phyloP scores from a whole-genome alignment of 1,284 basidiomycete species.

The Tilletia setariae region DNA sequence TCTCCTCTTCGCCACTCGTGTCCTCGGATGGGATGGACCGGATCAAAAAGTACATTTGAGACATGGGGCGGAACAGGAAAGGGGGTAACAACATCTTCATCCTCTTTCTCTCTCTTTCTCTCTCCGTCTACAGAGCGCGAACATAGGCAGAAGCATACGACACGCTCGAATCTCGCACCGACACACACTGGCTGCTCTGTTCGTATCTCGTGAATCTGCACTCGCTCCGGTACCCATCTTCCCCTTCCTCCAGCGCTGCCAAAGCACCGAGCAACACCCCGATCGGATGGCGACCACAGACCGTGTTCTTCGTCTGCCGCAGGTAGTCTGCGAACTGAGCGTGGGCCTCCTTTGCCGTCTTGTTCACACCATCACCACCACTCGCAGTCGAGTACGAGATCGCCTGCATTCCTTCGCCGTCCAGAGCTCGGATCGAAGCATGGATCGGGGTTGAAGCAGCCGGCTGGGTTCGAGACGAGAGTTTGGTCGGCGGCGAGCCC shows the following conservation, averaged over 20 bases:
- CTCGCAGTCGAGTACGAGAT: slow-evolving; percentile 61
- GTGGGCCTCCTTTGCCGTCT: slow-evolving; percentile 34
- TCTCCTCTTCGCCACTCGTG: too few species aligned
- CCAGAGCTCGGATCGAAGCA: slow-evolving; percentile 70
- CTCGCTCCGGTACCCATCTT: slow-evolving; percentile 21
- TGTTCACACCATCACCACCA: slow-evolving; percentile 18
- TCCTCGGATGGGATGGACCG: too few species aligned
- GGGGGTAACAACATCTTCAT: too few species aligned
- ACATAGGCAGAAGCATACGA: slow-evolving; percentile 83
- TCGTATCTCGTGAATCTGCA: slow-evolving; percentile 47
- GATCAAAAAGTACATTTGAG: too few species aligned
- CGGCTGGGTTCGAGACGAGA: slow-evolving; percentile 18
- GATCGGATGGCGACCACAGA: slow-evolving; percentile 93
- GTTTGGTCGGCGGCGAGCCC: slow-evolving; percentile 50
- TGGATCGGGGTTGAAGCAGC: slow-evolving; percentile 39
- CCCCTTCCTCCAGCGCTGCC: slow-evolving; percentile 59
- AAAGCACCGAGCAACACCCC: slow-evolving; percentile 81
- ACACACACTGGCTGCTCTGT: slow-evolving; percentile 76
- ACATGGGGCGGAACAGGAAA: too few species aligned
- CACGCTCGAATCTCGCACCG: slow-evolving; percentile 76
- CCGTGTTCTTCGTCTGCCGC: slow-evolving; percentile 81
- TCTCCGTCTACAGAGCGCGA: slow-evolving; percentile 14
- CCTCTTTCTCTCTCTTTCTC: too few species aligned
- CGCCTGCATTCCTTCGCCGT: slow-evolving; percentile 73
- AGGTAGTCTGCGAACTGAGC: slow-evolving; percentile 65